Base-by-base conservation (phyloP, 2,329 filamentous ascomycete species). In the Colletotrichum sp. region DNA sequence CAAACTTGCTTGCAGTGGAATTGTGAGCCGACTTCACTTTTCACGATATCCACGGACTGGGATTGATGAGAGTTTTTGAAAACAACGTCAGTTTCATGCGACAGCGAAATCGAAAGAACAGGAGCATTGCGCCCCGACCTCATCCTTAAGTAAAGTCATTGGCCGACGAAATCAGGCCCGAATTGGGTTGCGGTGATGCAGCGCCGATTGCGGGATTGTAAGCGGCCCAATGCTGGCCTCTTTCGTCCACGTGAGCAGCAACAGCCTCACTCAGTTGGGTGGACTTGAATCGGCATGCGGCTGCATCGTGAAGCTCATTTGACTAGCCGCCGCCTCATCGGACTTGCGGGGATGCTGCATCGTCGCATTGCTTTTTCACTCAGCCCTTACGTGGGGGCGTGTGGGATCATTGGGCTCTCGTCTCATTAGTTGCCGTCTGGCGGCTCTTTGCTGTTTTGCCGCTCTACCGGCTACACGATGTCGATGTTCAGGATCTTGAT, bases 401-500 rank as follows among this genome's bases (percentile, higher is more conserved):
- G 24, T 62, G 22, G 67, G 48, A 66, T 22, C 36, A 48, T 24
- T 68, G 44, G 55, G 66, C 18, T 75, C 52, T 67, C 66, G 36
- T 70, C 39, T 67, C 36, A 36, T 67, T 57, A 63, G 39, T 22
- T 30, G 57, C 68, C 55, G 7, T 48, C 34, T 34, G 26, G 55
- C 55, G 57, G 57, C 68, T 70, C 57, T 52, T 15, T 30, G 32
- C 36, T 60, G 32, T 24, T 32, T n/a, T 71, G 18, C 59, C 39
- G 39, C 62, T 34, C 24, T 71, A 28, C 63, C 15, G 64, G 62
- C 81, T 89, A 91, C 77, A 86, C 81, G 75, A 92, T 85, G 80
- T 92, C 91, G 80, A 99, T 98, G 83, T 95, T 98, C 74, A 99
- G 92, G 79, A 99, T 98, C 86, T 98, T 99, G 81, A 99, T 96